Percentiles rank a stretch among this genome's conserved stretches.
Conservation (phyloP, 2,329 filamentous ascomycete species). For the Colletotrichum phormii region DNA sequence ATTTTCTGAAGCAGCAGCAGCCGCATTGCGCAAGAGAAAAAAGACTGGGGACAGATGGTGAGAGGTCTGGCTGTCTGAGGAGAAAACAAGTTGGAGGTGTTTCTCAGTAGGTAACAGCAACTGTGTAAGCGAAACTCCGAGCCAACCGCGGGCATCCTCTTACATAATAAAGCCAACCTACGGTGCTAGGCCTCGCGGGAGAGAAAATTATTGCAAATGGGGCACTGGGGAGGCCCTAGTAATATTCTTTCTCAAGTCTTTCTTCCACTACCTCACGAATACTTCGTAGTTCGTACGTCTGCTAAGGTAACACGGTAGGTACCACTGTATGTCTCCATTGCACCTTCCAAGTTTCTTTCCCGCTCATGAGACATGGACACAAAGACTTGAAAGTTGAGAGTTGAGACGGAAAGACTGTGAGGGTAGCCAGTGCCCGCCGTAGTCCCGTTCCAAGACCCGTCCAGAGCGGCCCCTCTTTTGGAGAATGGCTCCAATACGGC, state of each 20-base stretch:
- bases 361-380: not conserved
- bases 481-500: too few species aligned
- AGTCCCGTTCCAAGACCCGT: not conserved
- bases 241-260: not conserved
- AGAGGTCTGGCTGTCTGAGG: conserved; percentile 7
- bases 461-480: not conserved
- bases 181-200: not conserved
- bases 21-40: conserved; percentile 9
- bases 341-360: conserved; percentile 6
- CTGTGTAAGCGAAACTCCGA: conserved; percentile 16
- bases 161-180: conserved; percentile 35
- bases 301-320: too few species aligned
- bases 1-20: conserved; percentile 29
- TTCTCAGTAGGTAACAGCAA: conserved; percentile 34
- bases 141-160: conserved; percentile 37
- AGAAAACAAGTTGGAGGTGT: not conserved
- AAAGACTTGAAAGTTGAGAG: not conserved
- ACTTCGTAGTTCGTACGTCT: too few species aligned
- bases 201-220: not conserved
- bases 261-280: not conserved
- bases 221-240: conserved; percentile 17
- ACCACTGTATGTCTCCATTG: not conserved
- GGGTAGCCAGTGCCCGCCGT: not conserved
- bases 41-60: conserved; percentile 29
- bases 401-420: not conserved